A percentile compares a stretch with the other conserved stretches of the same genome.
Conservation (phyloP, 768 basidiomycete species). For the Agrocybe praecox region DNA sequence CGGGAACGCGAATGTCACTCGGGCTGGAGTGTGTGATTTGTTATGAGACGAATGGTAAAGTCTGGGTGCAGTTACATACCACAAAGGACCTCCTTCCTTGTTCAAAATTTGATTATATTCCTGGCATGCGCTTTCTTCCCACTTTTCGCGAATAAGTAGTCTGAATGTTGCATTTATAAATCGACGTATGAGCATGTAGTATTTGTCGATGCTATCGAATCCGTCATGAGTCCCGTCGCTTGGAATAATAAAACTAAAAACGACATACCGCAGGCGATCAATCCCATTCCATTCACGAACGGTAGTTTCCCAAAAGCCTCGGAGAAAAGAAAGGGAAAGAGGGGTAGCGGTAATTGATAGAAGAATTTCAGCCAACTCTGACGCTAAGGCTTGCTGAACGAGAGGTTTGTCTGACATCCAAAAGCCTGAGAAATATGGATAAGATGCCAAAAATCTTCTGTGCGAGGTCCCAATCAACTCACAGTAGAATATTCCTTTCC, state of each 20-base stretch:
- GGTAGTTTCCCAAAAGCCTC: slow-evolving; percentile 89
- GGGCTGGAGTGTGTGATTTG: slow-evolving; percentile 43
- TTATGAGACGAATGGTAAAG: slow-evolving; percentile 3
- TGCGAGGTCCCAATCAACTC: slow-evolving; percentile 22
- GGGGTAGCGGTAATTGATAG: slow-evolving; percentile 61
- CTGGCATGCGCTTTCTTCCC: slow-evolving; percentile 57
- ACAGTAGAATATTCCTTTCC: slow-evolving; percentile 99
- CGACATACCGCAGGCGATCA: slow-evolving; percentile 79
- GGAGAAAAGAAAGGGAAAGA: slow-evolving; percentile 74
- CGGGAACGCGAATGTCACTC: slow-evolving; percentile 71
- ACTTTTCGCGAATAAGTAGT: slow-evolving; percentile 69
- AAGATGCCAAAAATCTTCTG: background rate
- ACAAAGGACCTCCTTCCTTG: slow-evolving; percentile 75
- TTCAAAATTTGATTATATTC: slow-evolving; percentile 74
- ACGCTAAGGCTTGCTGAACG: slow-evolving; percentile 90
- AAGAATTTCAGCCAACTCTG: slow-evolving; percentile 81
- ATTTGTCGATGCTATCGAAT: slow-evolving; percentile 85
- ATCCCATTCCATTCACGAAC: slow-evolving; percentile 95
- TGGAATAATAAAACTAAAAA: background rate
- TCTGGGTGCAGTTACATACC: slow-evolving; percentile 46
- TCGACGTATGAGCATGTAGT: slow-evolving; percentile 90
- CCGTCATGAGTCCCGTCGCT: slow-evolving; percentile 1
- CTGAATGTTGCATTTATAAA: slow-evolving; percentile 88
- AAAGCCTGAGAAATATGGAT: slow-evolving; percentile 55
- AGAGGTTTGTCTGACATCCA: slow-evolving; percentile 99